phyloP scores from a whole-genome alignment of 129 eudicot species.

The Saposhnikovia divaricata region DNA sequence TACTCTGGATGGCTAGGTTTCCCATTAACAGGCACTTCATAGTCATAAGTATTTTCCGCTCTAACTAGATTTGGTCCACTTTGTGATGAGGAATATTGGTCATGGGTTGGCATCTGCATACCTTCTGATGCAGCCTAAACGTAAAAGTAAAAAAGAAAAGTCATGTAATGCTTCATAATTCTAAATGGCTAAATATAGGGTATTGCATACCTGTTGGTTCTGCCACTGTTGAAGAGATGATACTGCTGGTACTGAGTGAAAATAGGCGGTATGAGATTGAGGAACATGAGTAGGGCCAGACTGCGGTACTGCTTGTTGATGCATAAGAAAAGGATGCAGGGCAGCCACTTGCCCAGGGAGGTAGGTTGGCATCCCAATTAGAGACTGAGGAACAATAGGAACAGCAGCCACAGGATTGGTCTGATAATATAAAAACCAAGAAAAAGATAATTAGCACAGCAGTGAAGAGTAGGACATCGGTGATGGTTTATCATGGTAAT shows the following conservation, averaged over 20 bases:
- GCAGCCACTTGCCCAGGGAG: conserved; percentile 52
- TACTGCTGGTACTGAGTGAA: conserved; percentile 47
- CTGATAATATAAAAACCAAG: conserved; percentile 27
- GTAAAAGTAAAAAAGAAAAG: neutral
- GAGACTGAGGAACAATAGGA: conserved; percentile 47
- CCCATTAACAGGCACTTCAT: conserved; percentile 68
- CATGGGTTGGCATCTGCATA: conserved; percentile 33
- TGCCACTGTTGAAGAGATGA: conserved; percentile 69
- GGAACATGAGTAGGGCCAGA: conserved; percentile 60
- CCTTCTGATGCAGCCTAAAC: conserved; percentile 54
- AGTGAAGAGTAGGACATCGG: neutral
- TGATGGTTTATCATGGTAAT: neutral
- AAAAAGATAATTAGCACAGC: neutral
- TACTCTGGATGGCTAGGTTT: conserved; percentile 14
- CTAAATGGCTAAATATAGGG: neutral
- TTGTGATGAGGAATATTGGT: conserved; percentile 35
- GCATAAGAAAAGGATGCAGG: conserved; percentile 85
- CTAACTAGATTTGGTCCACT: conserved; percentile 39
- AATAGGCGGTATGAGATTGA: conserved; percentile 54
- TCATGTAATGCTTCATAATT: neutral
- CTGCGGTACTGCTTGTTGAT: conserved; percentile 67
- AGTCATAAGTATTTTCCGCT: conserved; percentile 37
- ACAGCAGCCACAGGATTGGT: conserved; percentile 36
- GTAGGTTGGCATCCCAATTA: conserved; percentile 77
- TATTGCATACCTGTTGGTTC: conserved; percentile 56